phyloP scores from a whole-genome alignment of 768 basidiomycete genomes.

The Pleurotus salmoneostramineus region DNA sequence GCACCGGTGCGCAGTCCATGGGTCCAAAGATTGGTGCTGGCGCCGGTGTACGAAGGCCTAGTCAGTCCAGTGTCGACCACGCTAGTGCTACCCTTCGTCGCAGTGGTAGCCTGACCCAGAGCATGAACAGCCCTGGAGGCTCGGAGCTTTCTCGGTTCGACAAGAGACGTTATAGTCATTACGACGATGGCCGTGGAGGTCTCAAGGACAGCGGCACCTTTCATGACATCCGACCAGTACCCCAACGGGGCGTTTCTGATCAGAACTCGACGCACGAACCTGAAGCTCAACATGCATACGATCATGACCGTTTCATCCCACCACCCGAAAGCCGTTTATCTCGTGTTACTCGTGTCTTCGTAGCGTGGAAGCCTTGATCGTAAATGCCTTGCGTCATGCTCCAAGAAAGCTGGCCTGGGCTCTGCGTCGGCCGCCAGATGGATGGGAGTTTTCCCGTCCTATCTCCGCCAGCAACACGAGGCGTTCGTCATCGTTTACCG shows the following conservation, averaged over 20 bases:
- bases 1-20: background rate
- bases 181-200: conserved; percentile 1
- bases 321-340: conserved; percentile 39
- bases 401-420: too few relatives aligned
- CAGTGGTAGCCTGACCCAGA: conserved; percentile 2
- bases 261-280: background rate
- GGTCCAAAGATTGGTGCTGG: background rate
- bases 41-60: background rate
- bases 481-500: background rate
- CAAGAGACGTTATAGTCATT: conserved; percentile 4
- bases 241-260: background rate
- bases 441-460: background rate
- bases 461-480: background rate
- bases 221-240: background rate
- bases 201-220: conserved; percentile 2
- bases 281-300: background rate
- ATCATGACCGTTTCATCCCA: conserved; percentile 5
- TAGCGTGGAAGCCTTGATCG: conserved; percentile 45
- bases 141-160: background rate
- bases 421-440: too few relatives aligned
- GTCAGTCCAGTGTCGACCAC: background rate
- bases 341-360: conserved; percentile 49
- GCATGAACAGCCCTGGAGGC: background rate
- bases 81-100: background rate
- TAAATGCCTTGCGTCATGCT: background rate